Evolutionary conservation across 192 early-diverging fungal species (phyloP), one percentile per base, ranked within the genome.

Genomic region (Helicostylum pulchrum): DNA sequence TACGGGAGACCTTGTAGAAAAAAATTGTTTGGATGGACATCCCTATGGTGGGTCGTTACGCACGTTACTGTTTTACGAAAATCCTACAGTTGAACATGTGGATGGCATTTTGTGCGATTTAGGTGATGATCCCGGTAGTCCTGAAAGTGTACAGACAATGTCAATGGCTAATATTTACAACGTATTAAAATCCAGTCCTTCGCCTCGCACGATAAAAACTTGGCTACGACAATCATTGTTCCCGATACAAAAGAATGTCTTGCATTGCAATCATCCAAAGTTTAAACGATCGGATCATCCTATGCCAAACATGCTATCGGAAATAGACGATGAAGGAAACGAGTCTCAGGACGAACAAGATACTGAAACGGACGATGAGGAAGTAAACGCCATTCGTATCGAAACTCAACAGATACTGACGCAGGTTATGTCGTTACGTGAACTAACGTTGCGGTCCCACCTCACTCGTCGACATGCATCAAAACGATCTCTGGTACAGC

Each of bases 1-100:
- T 26, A 59, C 48, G 26, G 57, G 43, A 0, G 51, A 53, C 3
- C 52, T 44, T 3, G 30, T 14, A 62, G 3, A 26, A 55, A 44
- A 23, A 14, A 7, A 48, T 45, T 53, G 44, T 21, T 11, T 42
- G 12, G 34, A 49, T 23, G 23, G 26, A 26, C 52, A 53, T 32
- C 52, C 52, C 0, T 56, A 36, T 43, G 58, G 58, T 67, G 66
- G 66, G 15, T 61, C 57, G 21, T 45, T 56, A 15, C 45, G 53
- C 17, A 60, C 66, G 14, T 17, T 58, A n/a, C 21, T 58, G 23
- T 44, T 58, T 42, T 21, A 47, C n/a, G 53, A 66, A 30, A 55
- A 66, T 15, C 30, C 44, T 1, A 23, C 31, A 10, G 7, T 67
- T 2, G 55, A 67, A 42, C 56, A 67, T 2, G 15, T 51, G 20